Percentiles rank a stretch among this genome's conserved stretches.
These are phyloP conservation scores for Glutinoglossum americanum DNA, from an alignment of 495 filamentous ascomycete genomes.

Conservation along the genomic window DNA sequence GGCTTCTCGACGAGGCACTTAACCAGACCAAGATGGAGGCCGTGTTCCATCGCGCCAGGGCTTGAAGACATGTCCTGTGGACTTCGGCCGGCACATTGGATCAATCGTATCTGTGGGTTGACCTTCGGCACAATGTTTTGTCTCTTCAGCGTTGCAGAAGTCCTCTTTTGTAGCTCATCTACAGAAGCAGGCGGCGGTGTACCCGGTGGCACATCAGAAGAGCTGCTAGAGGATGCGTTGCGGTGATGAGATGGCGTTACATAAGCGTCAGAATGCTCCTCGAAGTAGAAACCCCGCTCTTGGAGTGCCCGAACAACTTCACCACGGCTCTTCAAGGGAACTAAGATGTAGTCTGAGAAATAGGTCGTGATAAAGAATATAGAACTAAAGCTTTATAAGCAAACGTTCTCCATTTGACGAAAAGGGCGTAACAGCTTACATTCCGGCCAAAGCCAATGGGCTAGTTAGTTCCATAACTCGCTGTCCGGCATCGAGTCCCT, in stretches of 20 bases:
- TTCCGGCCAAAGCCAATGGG: conserved; percentile 75
- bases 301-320: conserved; percentile 60
- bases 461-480: conserved; percentile 80
- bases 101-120: conserved; percentile 42
- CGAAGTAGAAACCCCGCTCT: conserved; percentile 64
- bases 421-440: conserved; percentile 30
- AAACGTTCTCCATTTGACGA: neutral
- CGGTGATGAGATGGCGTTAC: conserved; percentile 31
- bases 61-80: conserved; percentile 15
- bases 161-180: conserved; percentile 58
- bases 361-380: conserved; percentile 99
- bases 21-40: conserved; percentile 43
- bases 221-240: conserved; percentile 26
- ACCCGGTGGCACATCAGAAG: conserved; percentile 27
- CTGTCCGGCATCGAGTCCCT: conserved; percentile 83
- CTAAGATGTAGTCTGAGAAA: conserved; percentile 90
- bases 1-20: conserved; percentile 51
- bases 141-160: conserved; percentile 54
- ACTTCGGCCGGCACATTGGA: conserved; percentile 60
- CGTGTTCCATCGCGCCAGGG: conserved; percentile 24
- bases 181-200: conserved; percentile 61
- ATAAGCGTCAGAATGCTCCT: conserved; percentile 47
- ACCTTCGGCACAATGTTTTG: conserved; percentile 54
- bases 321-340: conserved; percentile 48
- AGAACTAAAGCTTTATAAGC: conserved; percentile 26